These are phyloP conservation scores for Epichloe brachyelytri DNA, from an alignment of 2,329 filamentous ascomycete species.

Conservation along the genomic window DNA sequence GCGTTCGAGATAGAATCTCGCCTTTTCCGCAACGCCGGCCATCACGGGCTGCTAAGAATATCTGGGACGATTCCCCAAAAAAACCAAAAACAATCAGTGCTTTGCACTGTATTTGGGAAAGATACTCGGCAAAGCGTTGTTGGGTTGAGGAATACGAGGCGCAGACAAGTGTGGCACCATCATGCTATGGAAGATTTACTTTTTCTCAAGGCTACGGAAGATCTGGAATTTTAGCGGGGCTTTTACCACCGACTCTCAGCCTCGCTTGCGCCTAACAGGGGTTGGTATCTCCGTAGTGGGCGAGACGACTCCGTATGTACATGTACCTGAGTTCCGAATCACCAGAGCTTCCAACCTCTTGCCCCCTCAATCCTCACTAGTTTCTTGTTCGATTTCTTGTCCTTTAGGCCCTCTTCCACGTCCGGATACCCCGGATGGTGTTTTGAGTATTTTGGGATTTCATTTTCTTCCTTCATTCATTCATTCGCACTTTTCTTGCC, in stretches of 20 bases:
- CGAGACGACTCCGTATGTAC: too few species aligned
- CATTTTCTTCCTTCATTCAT: neutral
- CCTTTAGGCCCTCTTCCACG: neutral
- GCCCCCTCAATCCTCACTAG: neutral
- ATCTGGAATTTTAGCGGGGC: conserved; percentile 13
- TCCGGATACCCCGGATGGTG: conserved; percentile 21
- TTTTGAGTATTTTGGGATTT: conserved; percentile 8
- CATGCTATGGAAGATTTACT: conserved; percentile 43
- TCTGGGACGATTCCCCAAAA: neutral
- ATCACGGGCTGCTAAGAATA: conserved; percentile 32
- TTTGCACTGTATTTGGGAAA: neutral
- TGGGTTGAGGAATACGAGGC: neutral
- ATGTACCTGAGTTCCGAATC: too few species aligned
- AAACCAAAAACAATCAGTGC: neutral
- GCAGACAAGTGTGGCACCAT: neutral
- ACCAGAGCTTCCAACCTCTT: conserved; percentile 4
- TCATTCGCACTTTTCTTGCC: conserved; percentile 10
- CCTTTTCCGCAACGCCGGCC: conserved; percentile 82
- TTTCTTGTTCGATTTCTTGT: conserved; percentile 2
- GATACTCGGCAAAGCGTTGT: neutral
- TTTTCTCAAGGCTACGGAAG: conserved; percentile 11
- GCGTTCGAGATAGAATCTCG: conserved; percentile 87
- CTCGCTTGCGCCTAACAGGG: neutral
- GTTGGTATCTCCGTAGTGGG: neutral
- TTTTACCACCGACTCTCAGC: neutral